phyloP scores from a whole-genome alignment of 495 filamentous ascomycete species.

The Neohortaea acidophila region DNA sequence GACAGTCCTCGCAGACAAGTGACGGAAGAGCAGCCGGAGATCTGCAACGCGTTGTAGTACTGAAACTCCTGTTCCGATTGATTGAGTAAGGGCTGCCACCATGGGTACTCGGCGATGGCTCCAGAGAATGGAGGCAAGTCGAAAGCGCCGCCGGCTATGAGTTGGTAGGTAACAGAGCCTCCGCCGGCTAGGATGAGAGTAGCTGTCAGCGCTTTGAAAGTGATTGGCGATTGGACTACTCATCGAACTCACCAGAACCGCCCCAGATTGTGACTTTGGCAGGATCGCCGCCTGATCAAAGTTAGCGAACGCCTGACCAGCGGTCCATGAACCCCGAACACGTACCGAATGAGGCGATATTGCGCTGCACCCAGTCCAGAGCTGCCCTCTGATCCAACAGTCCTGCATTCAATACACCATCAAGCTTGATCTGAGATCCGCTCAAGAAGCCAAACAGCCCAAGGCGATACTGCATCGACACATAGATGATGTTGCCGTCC shows the following conservation, averaged over 20 bases:
- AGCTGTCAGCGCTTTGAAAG: no score
- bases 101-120: slow-evolving; percentile 14
- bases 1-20: slow-evolving; percentile 12
- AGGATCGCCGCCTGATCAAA: slow-evolving; percentile 14
- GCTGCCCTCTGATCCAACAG: slow-evolving; percentile 26
- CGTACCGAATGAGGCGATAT: slow-evolving; percentile 8
- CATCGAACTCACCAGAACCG: slow-evolving; percentile 21
- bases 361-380: slow-evolving; percentile 24
- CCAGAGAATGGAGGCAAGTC: slow-evolving; percentile 18
- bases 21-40: slow-evolving; percentile 12
- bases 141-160: slow-evolving; percentile 18
- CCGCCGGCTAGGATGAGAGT: no score
- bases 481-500: slow-evolving; percentile 21
- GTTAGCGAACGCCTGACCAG: no score
- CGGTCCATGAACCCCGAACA: no score
- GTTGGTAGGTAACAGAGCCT: slow-evolving; percentile 15
- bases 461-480: slow-evolving; percentile 26
- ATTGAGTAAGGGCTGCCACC: slow-evolving; percentile 19
- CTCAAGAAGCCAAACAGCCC: slow-evolving; percentile 26
- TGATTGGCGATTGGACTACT: background rate
- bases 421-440: slow-evolving; percentile 18
- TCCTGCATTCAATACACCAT: slow-evolving; percentile 26
- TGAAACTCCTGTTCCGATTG: slow-evolving; percentile 14
- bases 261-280: slow-evolving; percentile 23
- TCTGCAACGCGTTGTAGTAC: slow-evolving; percentile 7